Conservation (phyloP, 768 basidiomycete genomes). For the Russula sp. region DNA sequence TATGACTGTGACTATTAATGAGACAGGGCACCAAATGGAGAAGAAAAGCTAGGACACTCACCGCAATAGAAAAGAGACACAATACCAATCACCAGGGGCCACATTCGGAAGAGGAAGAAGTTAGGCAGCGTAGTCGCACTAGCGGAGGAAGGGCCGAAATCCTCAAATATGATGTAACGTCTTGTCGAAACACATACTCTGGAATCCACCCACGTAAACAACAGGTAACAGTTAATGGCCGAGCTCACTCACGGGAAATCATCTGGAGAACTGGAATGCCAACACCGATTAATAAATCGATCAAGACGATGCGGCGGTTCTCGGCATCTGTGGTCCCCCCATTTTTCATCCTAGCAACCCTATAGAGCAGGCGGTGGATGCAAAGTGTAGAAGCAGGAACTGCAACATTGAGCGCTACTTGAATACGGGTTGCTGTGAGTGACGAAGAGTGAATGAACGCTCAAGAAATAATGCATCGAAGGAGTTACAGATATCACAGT, state of each 20-base stretch:
- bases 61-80: constrained; percentile 41
- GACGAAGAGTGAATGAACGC: not conserved
- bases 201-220: not conserved
- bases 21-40: not conserved
- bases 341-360: constrained; percentile 40
- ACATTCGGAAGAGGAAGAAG: constrained; percentile 36
- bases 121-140: constrained; percentile 36
- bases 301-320: not conserved
- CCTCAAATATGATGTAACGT: constrained; percentile 33
- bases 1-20: constrained; percentile 26
- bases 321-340: constrained; percentile 32
- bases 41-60: constrained; percentile 29
- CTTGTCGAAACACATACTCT: not conserved
- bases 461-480: not conserved
- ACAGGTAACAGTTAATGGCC: not conserved
- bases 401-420: constrained; percentile 38
- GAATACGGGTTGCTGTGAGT: constrained; percentile 42
- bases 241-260: not conserved
- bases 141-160: constrained; percentile 45
- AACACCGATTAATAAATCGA: constrained; percentile 35
- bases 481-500: constrained; percentile 57
- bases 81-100: constrained; percentile 31
- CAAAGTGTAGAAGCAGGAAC: constrained; percentile 44
- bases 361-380: constrained; percentile 49
- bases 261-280: constrained; percentile 24